These are phyloP conservation scores for Penicillium odoratum DNA, from an alignment of 495 filamentous ascomycete species.

Conservation along the genomic window DNA sequence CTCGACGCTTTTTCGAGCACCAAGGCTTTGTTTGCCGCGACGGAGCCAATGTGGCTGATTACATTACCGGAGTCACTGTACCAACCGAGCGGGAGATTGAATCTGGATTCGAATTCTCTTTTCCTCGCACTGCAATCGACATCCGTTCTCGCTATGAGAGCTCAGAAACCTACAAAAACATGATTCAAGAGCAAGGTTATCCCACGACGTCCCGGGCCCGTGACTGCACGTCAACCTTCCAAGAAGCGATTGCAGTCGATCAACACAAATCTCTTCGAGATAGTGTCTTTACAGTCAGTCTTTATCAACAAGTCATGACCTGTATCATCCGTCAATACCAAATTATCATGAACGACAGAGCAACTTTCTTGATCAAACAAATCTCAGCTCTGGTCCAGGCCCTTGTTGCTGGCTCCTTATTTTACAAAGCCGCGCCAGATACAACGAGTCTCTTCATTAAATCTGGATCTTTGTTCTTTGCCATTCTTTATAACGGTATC, in stretches of 20 bases:
- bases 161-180: neutral
- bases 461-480: constrained; percentile 62
- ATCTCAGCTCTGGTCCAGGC: constrained; percentile 35
- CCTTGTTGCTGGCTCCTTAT: constrained; percentile 40
- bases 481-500: constrained; percentile 69
- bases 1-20: constrained; percentile 64
- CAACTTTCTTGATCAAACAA: constrained; percentile 59
- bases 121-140: constrained; percentile 56
- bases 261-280: constrained; percentile 45
- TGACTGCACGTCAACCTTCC: constrained; percentile 47
- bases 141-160: neutral
- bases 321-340: constrained; percentile 55
- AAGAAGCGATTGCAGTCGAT: constrained; percentile 38
- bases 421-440: constrained; percentile 37
- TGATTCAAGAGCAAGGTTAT: neutral
- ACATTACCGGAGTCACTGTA: constrained; percentile 76
- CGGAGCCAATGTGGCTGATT: constrained; percentile 47
- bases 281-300: constrained; percentile 56
- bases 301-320: constrained; percentile 54
- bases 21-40: constrained; percentile 59
- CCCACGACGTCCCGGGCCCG: constrained; percentile 3
- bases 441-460: constrained; percentile 51
- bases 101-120: constrained; percentile 62
- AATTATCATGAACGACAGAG: constrained; percentile 59
- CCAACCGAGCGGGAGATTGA: constrained; percentile 64